Conservation (phyloP, 768 basidiomycete genomes). For the Phlebiopsis gigantea region DNA sequence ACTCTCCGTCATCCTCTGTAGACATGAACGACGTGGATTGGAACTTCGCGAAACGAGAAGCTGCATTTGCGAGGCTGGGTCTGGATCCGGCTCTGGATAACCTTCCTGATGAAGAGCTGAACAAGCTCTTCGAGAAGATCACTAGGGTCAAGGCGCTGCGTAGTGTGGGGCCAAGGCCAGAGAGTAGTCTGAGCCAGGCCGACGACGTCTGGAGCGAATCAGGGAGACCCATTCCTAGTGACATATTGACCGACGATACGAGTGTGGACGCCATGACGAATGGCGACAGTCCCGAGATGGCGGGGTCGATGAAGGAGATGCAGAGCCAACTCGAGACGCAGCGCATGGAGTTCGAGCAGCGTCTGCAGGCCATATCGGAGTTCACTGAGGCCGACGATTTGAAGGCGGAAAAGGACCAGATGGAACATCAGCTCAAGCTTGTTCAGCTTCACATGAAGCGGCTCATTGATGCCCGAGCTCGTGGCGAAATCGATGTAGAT, state of each 20-base stretch:
- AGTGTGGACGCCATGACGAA: slow-evolving; percentile 65
- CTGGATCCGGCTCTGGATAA: slow-evolving; percentile 87
- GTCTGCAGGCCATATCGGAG: slow-evolving; percentile 56
- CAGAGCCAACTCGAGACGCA: slow-evolving; percentile 62
- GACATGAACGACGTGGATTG: slow-evolving; percentile 82
- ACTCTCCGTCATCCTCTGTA: slow-evolving; percentile 66
- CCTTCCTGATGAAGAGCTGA: slow-evolving; percentile 90
- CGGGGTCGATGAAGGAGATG: slow-evolving; percentile 61
- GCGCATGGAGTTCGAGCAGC: slow-evolving; percentile 48
- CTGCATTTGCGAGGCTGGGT: slow-evolving; percentile 81
- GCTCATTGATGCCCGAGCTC: slow-evolving; percentile 61
- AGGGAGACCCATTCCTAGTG: slow-evolving; percentile 74
- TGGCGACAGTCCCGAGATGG: slow-evolving; percentile 57
- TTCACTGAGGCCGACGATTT: slow-evolving; percentile 80
- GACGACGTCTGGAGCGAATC: slow-evolving; percentile 90
- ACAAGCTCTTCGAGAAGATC: slow-evolving; percentile 92
- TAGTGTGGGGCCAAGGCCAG: slow-evolving; percentile 74
- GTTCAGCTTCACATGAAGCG: slow-evolving; percentile 78
- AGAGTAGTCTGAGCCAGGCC: slow-evolving; percentile 81
- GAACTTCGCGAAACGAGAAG: slow-evolving; percentile 96
- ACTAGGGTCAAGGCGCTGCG: slow-evolving; percentile 87
- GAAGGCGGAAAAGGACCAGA: slow-evolving; percentile 87
- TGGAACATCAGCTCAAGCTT: slow-evolving; percentile 82
- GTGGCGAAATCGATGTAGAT: slow-evolving; percentile 73
- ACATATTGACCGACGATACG: slow-evolving; percentile 82